phyloP scores from a whole-genome alignment of 1,284 basidiomycete genomes.

The Vanrija sp. region DNA sequence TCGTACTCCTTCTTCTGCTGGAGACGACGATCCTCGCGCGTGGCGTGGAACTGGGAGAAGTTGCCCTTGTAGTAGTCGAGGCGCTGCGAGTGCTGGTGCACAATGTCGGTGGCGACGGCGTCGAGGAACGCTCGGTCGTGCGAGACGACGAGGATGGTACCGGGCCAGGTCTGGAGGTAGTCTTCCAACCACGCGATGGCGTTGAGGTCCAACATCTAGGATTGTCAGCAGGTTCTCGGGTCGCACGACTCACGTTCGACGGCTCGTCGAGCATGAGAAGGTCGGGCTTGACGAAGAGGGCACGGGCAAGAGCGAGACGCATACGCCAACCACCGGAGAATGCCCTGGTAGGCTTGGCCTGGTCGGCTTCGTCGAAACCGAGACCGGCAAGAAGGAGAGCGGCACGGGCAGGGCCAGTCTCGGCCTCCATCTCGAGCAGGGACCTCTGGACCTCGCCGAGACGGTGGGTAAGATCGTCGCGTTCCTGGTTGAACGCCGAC shows the following conservation, averaged over 20 bases:
- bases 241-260: constrained; percentile 66
- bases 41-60: constrained; percentile 98
- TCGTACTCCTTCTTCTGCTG: constrained; percentile 94
- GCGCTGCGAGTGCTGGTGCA: constrained; percentile 91
- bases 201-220: constrained; percentile 55
- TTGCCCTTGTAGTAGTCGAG: constrained; percentile 88
- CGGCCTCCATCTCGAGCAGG: constrained; percentile 95
- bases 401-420: constrained; percentile 89
- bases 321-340: constrained; percentile 99
- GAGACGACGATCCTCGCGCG: constrained; percentile 88
- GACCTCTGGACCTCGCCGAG: constrained; percentile 89
- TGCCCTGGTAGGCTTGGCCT: constrained; percentile 71
- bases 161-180: constrained; percentile 93
- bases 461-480: constrained; percentile 78
- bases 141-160: constrained; percentile 92
- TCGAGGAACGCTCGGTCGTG: constrained; percentile 99
- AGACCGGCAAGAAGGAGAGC: constrained; percentile 85
- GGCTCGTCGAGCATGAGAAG: constrained; percentile 89
- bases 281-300: constrained; percentile 85
- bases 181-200: constrained; percentile 65
- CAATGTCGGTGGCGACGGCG: constrained; percentile 90
- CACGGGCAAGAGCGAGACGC: constrained; percentile 94
- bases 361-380: constrained; percentile 85
- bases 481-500: constrained; percentile 66
- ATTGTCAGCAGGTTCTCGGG: too few species aligned